A percentile compares a stretch with the other conserved stretches of the same genome.
phyloP scores from a whole-genome alignment of 1,284 basidiomycete genomes.

The Hypsizygus ulmarius region DNA sequence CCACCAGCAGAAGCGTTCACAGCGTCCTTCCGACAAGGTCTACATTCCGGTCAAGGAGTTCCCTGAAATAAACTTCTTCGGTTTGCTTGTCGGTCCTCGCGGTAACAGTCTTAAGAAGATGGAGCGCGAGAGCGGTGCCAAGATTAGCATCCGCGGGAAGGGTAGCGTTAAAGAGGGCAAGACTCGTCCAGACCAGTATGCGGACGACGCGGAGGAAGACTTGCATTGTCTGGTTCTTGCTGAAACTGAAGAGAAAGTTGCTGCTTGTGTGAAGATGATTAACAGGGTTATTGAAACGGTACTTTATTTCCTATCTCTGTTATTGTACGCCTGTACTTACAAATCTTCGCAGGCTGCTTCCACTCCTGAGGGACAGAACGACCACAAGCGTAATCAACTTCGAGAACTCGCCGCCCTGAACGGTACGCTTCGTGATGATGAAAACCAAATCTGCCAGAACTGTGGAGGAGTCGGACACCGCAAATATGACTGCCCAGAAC shows the following conservation, averaged over 20 bases:
- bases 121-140: conserved; percentile 97
- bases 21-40: conserved; percentile 94
- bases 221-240: conserved; percentile 96
- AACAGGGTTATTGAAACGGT: conserved; percentile 99
- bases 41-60: conserved; percentile 99
- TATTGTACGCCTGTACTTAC: conserved; percentile 9
- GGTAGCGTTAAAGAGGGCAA: conserved; percentile 99
- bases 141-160: conserved; percentile 98
- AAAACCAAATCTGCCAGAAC: conserved; percentile 99
- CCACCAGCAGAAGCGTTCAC: conserved; percentile 89
- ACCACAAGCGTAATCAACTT: conserved; percentile 98
- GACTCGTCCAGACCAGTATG: conserved; percentile 87
- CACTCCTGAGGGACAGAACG: conserved; percentile 98
- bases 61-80: conserved; percentile 99
- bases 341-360: conserved; percentile 78
- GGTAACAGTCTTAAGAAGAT: conserved; percentile 99
- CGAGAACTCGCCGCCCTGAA: conserved; percentile 97
- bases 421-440: conserved; percentile 98
- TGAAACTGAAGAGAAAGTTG: conserved; percentile 91
- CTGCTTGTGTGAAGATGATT: conserved; percentile 89
- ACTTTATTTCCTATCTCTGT: conserved; percentile 31
- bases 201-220: conserved; percentile 97
- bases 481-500: conserved; percentile 96
- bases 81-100: conserved; percentile 95
- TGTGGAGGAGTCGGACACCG: conserved; percentile 93